These are phyloP conservation scores for Acacia acuminata DNA, from an alignment of 306 rosid genomes.

Conservation along the genomic window DNA sequence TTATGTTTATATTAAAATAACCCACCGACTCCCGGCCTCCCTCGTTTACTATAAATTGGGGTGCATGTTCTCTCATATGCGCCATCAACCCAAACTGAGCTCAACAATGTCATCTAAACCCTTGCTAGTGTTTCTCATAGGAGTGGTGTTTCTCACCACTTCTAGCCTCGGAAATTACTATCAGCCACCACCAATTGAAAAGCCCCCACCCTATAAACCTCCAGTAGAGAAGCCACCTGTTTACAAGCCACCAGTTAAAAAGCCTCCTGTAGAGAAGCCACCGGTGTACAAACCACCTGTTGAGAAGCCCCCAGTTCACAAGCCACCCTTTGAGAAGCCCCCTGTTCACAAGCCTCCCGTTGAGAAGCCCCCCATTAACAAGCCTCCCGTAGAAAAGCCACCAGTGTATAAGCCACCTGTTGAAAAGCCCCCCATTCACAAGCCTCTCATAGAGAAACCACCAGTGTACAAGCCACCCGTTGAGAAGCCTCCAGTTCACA, in stretches of 20 bases:
- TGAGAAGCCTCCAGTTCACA: background rate
- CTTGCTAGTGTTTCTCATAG: background rate
- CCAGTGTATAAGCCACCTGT: background rate
- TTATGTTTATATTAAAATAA: background rate
- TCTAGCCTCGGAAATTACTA: background rate
- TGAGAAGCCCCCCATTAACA: no score
- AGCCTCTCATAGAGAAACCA: background rate
- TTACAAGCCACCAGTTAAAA: no score
- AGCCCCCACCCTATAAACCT: background rate
- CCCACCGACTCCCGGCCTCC: background rate
- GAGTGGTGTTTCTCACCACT: slow-evolving; percentile 1
- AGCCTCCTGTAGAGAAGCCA: no score
- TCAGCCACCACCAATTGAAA: background rate
- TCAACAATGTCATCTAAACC: background rate
- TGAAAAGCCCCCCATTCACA: no score
- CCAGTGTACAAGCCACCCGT: background rate
- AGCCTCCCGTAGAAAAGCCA: background rate
- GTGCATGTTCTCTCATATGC: background rate
- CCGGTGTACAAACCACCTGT: no score
- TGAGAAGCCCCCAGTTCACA: no score
- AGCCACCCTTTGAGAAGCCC: no score
- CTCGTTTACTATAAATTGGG: background rate
- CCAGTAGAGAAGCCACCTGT: background rate
- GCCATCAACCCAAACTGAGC: background rate
- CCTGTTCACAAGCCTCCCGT: no score